Conservation (phyloP, 441 rosid species). For the Euphorbia celastroides region DNA sequence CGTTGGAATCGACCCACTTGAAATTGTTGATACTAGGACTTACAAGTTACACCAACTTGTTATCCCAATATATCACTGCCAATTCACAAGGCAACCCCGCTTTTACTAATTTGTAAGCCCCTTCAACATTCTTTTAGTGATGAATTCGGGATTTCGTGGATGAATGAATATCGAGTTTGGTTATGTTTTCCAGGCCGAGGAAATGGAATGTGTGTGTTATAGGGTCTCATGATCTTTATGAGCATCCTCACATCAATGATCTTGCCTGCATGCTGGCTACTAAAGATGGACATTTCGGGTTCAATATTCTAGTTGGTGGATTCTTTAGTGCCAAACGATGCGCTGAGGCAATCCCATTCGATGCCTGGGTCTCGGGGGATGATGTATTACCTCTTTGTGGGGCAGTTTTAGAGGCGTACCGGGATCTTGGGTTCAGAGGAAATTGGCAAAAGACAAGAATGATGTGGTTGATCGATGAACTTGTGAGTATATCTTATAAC, state of each 20-base stretch:
- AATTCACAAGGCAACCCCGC: constrained; percentile 67
- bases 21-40: constrained; percentile 85
- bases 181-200: constrained; percentile 56
- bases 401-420: constrained; percentile 72
- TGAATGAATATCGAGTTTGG: neutral
- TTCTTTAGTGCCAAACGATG: constrained; percentile 86
- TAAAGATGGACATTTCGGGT: constrained; percentile 68
- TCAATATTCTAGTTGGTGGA: constrained; percentile 90
- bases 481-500: constrained; percentile 42
- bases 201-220: constrained; percentile 93
- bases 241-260: constrained; percentile 97
- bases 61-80: constrained; percentile 74
- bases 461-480: constrained; percentile 98
- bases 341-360: constrained; percentile 85
- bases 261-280: constrained; percentile 91
- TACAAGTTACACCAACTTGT: constrained; percentile 71
- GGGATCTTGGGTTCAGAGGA: constrained; percentile 88
- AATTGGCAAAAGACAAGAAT: constrained; percentile 90
- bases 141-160: neutral
- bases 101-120: constrained; percentile 65
- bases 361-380: constrained; percentile 86
- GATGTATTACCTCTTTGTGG: constrained; percentile 66
- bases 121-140: neutral
- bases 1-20: constrained; percentile 85
- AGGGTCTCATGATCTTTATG: constrained; percentile 93